Evolutionary conservation across 2,329 filamentous ascomycete species (phyloP).

Genomic region (Xylariaceae sp.): DNA sequence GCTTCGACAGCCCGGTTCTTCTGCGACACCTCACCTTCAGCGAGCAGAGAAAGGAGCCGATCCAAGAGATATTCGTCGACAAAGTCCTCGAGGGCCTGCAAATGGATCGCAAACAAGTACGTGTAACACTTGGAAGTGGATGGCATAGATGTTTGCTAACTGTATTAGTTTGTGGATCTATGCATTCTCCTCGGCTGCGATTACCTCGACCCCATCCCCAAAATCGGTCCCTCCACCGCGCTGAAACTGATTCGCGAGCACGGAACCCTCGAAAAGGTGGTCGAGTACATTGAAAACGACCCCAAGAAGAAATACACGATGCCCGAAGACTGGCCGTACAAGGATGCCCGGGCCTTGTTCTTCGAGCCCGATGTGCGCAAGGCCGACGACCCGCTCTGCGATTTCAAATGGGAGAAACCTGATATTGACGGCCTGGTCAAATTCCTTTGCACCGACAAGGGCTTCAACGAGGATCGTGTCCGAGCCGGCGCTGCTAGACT

Average conservation of each 20-base stretch:
- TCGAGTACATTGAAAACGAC: constrained; percentile 72
- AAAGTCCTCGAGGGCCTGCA: constrained; percentile 79
- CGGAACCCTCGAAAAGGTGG: constrained; percentile 78
- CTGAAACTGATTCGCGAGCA: constrained; percentile 92
- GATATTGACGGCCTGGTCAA: constrained; percentile 85
- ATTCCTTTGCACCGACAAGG: constrained; percentile 89
- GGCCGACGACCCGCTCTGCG: constrained; percentile 79
- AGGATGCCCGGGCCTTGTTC: constrained; percentile 87
- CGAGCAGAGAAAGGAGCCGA: constrained; percentile 95
- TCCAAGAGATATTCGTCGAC: constrained; percentile 87
- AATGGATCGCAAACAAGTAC: constrained; percentile 82
- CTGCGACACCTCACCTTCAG: constrained; percentile 92
- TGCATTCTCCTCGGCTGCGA: constrained; percentile 97
- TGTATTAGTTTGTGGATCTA: constrained; percentile 80
- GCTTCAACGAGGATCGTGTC: constrained; percentile 93
- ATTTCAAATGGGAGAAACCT: constrained; percentile 97
- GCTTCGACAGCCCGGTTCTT: constrained; percentile 87
- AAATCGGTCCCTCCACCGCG: constrained; percentile 85
- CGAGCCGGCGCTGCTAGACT: constrained; percentile 70
- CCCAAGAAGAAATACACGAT: constrained; percentile 74
- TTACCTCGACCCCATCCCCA: constrained; percentile 94
- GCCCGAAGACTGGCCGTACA: constrained; percentile 95
- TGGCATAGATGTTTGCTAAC: constrained; percentile 4
- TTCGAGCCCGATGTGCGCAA: constrained; percentile 81
- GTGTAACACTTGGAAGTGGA: constrained; percentile 6